Base-by-base conservation (phyloP, 306 rosid genomes). In the Pyrus pyrifolia region DNA sequence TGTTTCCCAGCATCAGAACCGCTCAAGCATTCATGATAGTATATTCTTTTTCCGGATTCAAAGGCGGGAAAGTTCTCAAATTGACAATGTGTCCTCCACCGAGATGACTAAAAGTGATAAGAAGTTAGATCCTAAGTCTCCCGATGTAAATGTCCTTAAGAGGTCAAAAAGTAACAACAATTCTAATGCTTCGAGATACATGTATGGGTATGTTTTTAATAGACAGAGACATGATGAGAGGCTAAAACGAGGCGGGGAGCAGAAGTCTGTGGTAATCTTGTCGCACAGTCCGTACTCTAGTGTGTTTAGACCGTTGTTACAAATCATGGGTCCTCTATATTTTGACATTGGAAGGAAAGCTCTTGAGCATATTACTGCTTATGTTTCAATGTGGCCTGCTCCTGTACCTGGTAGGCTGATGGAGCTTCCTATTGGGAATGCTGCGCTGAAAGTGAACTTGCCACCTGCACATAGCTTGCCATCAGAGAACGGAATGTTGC, bases 381-480 rank as follows among this genome's bases (percentile, higher is more conserved):
- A 74, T 85, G 94, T 93, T 79, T 93, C 97, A 35, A 82, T 81
- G 77, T 91, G 98, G 97, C 97, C 97, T 40, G 87, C 86, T 64
- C 97, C 98, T 42, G 60, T 83, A 33, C 96, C 91, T 4, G 98
- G 97, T 61, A 86, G 84, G 77, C 87, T 83, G 31, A 91, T 91
- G 98, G 97, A 93, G 82, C 98, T 93, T 76, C 96, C 97, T 15
- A 93, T 93, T 46, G 98, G 98, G 79, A 93, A 91, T 75, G 97
- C 98, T 15, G 53, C 70, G 22, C 91, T 93, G 76, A 90, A 88
- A 86, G 98, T 92, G 72, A 88, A 88, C 83, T 85, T 93, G 90
- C 97, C 98, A 11, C 97, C 96, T 68, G 88, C 89, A 23, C 93
- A 85, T 71, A 83, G 98, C 86, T 83, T 93, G 84, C 87, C 92